Evolutionary conservation across 768 basidiomycete genomes (phyloP).

Genomic region (Rhizopogon salebrosus): DNA sequence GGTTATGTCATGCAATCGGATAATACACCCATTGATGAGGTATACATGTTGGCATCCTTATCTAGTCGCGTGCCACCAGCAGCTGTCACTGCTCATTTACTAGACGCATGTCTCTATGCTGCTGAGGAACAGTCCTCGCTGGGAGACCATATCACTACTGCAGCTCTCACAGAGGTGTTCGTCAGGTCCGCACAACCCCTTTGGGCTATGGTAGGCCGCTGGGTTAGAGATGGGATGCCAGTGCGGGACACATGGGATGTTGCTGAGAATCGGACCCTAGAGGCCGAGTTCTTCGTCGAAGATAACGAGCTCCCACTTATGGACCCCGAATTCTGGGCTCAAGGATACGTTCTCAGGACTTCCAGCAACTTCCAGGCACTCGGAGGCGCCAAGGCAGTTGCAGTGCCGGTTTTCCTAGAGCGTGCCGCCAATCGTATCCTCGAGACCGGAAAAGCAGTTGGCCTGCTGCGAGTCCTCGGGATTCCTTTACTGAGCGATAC

Average conservation of each 20-base stretch:
- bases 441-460: constrained; percentile 70
- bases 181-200: constrained; percentile 59
- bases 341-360: constrained; percentile 59
- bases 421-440: constrained; percentile 56
- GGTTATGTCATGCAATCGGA: constrained; percentile 24
- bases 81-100: constrained; percentile 47
- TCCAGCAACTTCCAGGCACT: constrained; percentile 24
- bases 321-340: constrained; percentile 77
- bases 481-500: constrained; percentile 14
- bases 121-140: constrained; percentile 57
- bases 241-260: constrained; percentile 30
- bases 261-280: constrained; percentile 28
- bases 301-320: constrained; percentile 57
- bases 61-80: constrained; percentile 43
- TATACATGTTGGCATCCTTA: constrained; percentile 38
- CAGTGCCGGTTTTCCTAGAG: constrained; percentile 56
- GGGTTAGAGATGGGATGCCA: constrained; percentile 74
- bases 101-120: constrained; percentile 57
- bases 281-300: constrained; percentile 81
- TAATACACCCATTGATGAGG: constrained; percentile 22
- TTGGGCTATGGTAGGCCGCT: constrained; percentile 68
- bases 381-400: constrained; percentile 18
- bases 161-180: constrained; percentile 60
- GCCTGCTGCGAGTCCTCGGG: constrained; percentile 59
- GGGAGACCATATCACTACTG: constrained; percentile 48